Evolutionary conservation across 306 rosid genomes (phyloP), one percentile per base, ranked within the genome.

Genomic region (Vachellia pachyceras): DNA sequence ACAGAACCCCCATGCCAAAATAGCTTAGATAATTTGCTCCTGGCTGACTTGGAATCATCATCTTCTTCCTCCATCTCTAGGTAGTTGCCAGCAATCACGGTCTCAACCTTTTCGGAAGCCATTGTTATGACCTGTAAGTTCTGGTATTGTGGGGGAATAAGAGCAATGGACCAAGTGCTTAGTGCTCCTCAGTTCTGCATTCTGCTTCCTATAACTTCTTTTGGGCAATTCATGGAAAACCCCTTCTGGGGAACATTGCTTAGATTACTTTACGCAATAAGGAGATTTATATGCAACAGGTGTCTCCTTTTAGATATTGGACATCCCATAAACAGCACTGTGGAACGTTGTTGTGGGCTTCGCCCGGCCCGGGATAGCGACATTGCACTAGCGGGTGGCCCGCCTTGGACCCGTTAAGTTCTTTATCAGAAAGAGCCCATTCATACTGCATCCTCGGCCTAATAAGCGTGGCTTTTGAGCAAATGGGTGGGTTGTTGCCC

Each of bases 61-160:
- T 87, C 96, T 83, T 90, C 92, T 79, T 91, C 86, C 73, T 95
- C 99, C 99, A 95, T 95, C 87, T 95, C 99, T 20, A 93, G 75
- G 82, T 95, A 95, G 80, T 86, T 95, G 76, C 98, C 97, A 7
- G 99, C 98, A 12, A 95, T 85, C 58, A 95, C 95, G 8, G 99
- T 93, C 86, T 95, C 99, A 65, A 95, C 96, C 79, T 93, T 95
- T 94, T 95, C 98, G 42, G 99, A 95, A 80, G 99, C 92, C 98
- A 95, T 94, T 85, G 78, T 76, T 88, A 12, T 44, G 15, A 82
- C 69, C 76, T 69, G 25, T 39, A 22, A 82, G 67, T 77, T 76
- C 82, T 44, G 67, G 69, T 80, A 15, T 60, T 63, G 77, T 83
- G 75, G 11, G 83, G 52, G 71, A 79, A 46, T 61, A 75, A 82